Conservation (phyloP, 441 rosid species). For the Gossypium gossypioides region DNA sequence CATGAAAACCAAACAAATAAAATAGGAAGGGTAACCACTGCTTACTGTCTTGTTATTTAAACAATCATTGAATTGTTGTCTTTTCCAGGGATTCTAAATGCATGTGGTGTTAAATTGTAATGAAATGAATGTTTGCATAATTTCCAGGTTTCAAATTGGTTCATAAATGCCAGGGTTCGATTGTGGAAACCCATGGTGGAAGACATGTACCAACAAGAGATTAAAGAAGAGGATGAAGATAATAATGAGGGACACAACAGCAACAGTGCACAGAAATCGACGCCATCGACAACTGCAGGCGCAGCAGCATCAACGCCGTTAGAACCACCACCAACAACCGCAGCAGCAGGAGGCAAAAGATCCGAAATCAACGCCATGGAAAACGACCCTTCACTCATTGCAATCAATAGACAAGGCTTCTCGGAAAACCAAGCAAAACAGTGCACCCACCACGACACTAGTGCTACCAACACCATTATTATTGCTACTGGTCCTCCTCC, state of each 20-base stretch:
- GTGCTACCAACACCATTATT: not conserved
- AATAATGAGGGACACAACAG: constrained; percentile 20
- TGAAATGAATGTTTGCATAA: not conserved
- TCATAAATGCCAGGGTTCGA: constrained; percentile 92
- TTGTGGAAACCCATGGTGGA: constrained; percentile 99
- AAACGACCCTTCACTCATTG: constrained; percentile 48
- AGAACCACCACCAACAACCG: constrained; percentile 13
- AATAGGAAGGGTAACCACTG: too few species aligned
- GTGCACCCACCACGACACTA: constrained; percentile 4
- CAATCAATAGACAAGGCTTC: constrained; percentile 38
- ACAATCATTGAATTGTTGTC: not conserved
- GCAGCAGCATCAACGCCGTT: constrained; percentile 21
- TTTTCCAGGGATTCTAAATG: not conserved
- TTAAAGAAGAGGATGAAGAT: constrained; percentile 35
- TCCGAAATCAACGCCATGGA: constrained; percentile 49
- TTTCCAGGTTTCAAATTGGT: constrained; percentile 74
- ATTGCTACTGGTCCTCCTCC: not conserved
- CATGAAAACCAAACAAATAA: too few species aligned
- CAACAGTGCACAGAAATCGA: constrained; percentile 50
- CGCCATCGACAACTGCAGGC: constrained; percentile 25
- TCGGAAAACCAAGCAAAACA: constrained; percentile 38
- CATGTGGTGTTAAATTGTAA: not conserved
- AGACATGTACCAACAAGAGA: constrained; percentile 90
- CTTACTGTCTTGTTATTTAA: too few species aligned
- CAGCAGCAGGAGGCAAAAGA: constrained; percentile 38